Evolutionary conservation across 2,329 filamentous ascomycete genomes (phyloP).

Genomic region (Aspergillus sp.): DNA sequence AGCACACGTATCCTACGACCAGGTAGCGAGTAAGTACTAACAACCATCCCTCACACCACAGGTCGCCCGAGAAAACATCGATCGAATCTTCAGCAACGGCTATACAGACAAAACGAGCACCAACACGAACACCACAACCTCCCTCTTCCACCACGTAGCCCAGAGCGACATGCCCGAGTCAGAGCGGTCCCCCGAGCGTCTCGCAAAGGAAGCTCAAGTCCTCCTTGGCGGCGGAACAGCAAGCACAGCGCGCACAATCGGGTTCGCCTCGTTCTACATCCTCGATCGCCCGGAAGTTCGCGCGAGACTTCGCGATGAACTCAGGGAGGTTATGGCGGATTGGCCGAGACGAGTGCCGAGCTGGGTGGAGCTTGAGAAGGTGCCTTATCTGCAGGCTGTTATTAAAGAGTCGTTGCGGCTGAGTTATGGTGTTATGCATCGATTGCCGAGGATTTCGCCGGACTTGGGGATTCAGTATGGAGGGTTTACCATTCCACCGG

Average conservation of each 20-base stretch:
- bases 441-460: constrained; percentile 26
- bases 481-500: constrained; percentile 21
- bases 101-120: not conserved
- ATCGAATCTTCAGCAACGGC: not conserved
- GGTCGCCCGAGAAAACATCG: not conserved
- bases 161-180: constrained; percentile 24
- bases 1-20: too few species aligned
- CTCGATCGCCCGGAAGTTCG: constrained; percentile 11
- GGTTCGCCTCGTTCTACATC: constrained; percentile 10
- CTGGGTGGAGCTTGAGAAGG: constrained; percentile 26
- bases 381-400: constrained; percentile 30
- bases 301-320: constrained; percentile 19
- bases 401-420: constrained; percentile 19
- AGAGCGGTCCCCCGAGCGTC: constrained; percentile 18
- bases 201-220: constrained; percentile 29
- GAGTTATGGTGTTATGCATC: constrained; percentile 35
- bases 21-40: too few species aligned
- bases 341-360: constrained; percentile 15
- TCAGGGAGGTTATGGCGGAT: constrained; percentile 21
- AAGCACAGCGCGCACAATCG: constrained; percentile 28
- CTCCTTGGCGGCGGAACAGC: constrained; percentile 28
- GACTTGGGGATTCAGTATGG: constrained; percentile 16
- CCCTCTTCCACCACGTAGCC: constrained; percentile 20
- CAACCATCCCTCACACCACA: not conserved
- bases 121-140: not conserved